Evolutionary conservation across 2,329 filamentous ascomycete species (phyloP).

Genomic region (Chaetomiaceae sp.): DNA sequence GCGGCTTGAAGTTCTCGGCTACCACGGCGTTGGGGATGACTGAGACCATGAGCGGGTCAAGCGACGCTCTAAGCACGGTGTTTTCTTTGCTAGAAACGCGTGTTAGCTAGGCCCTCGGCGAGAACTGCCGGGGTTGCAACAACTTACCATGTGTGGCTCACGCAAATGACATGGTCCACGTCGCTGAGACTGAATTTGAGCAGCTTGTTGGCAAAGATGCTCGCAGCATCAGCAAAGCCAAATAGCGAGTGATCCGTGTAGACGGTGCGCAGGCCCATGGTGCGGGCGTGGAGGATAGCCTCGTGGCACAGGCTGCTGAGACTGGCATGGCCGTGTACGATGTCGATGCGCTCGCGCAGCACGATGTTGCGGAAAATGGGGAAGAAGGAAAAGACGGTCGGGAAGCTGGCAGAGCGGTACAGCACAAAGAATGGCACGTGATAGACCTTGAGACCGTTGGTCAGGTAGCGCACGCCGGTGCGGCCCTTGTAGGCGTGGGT

Average conservation of each 20-base stretch:
- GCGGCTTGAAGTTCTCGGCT: constrained; percentile 85
- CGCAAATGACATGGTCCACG: constrained; percentile 96
- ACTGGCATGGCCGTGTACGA: constrained; percentile 95
- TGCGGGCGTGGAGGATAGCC: constrained; percentile 86
- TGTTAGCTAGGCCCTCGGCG: constrained; percentile 16
- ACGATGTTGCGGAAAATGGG: constrained; percentile 96
- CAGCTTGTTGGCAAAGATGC: constrained; percentile 94
- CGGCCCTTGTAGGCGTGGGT: constrained; percentile 91
- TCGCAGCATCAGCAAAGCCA: constrained; percentile 92
- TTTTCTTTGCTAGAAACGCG: constrained; percentile 74
- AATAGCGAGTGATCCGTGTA: constrained; percentile 98
- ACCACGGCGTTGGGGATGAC: constrained; percentile 98
- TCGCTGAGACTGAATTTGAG: constrained; percentile 95
- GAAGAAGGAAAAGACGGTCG: constrained; percentile 97
- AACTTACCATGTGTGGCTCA: constrained; percentile 88
- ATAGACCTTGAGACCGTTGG: constrained; percentile 97
- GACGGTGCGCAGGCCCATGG: constrained; percentile 92
- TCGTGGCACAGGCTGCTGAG: constrained; percentile 91
- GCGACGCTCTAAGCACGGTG: constrained; percentile 85
- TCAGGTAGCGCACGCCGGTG: constrained; percentile 88
- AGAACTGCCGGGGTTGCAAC: no score
- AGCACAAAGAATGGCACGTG: constrained; percentile 95
- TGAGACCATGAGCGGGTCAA: constrained; percentile 95
- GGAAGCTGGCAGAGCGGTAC: constrained; percentile 87
- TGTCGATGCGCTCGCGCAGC: constrained; percentile 89